phyloP scores from a whole-genome alignment of 805 yeast species.

The Candida caryicola region DNA sequence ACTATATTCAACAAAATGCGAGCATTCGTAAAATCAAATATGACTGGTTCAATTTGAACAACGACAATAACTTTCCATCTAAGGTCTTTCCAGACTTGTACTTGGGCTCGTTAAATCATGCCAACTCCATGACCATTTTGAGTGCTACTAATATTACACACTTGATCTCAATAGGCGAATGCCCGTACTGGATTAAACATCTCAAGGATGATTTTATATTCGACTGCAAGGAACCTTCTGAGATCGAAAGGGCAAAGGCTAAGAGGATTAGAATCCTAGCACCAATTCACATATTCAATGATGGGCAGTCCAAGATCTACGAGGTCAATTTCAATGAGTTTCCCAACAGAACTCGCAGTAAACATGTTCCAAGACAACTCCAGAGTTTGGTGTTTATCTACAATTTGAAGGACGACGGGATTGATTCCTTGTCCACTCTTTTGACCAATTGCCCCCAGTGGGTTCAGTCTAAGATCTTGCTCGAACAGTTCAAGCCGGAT shows the following conservation, averaged over 20 bases:
- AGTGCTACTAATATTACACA: slow-evolving; percentile 21
- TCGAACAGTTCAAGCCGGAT: slow-evolving; percentile 16
- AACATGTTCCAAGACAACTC: slow-evolving; percentile 7
- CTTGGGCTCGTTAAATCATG: slow-evolving; percentile 34
- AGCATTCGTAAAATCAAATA: slow-evolving; percentile 1
- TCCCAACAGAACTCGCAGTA: slow-evolving; percentile 5
- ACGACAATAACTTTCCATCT: slow-evolving; percentile 38
- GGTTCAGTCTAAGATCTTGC: slow-evolving; percentile 27
- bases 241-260: slow-evolving; percentile 1
- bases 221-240: slow-evolving; percentile 5
- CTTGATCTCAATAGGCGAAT: slow-evolving; percentile 35
- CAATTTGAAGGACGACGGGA: slow-evolving; percentile 39
- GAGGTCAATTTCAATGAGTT: slow-evolving; percentile 14
- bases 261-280: slow-evolving; percentile 1
- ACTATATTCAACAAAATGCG: slow-evolving; percentile 6
- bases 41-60: slow-evolving; percentile 34
- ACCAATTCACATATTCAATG: slow-evolving; percentile 20
- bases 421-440: slow-evolving; percentile 29
- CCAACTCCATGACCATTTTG: slow-evolving; percentile 29
- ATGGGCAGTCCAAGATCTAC: slow-evolving; percentile 17
- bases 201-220: slow-evolving; percentile 11
- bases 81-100: slow-evolving; percentile 26
- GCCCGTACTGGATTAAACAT: slow-evolving; percentile 31
- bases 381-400: slow-evolving; percentile 24
- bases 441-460: slow-evolving; percentile 27